A percentile compares a stretch with the other conserved stretches of the same genome.
phyloP scores from a whole-genome alignment of 495 filamentous ascomycete genomes.

The Daldinia bambusicola region DNA sequence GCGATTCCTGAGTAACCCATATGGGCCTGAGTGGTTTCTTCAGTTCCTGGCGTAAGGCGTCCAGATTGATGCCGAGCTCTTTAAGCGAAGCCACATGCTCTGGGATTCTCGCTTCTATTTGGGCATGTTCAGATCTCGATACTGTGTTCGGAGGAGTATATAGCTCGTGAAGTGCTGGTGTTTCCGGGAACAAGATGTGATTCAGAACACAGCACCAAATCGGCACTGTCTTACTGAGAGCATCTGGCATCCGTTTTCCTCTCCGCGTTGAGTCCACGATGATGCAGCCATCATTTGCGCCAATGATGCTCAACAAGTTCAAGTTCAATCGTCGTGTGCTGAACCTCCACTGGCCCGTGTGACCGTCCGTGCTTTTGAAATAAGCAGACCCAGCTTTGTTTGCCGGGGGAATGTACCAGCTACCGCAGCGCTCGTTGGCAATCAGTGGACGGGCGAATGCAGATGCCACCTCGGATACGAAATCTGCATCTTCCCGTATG shows the following conservation, averaged over 20 bases:
- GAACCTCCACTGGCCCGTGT: slow-evolving; percentile 89
- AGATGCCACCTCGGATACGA: slow-evolving; percentile 66
- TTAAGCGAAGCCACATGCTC: slow-evolving; percentile 71
- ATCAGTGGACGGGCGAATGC: slow-evolving; percentile 77
- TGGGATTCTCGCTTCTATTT: slow-evolving; percentile 75
- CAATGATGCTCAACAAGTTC: slow-evolving; percentile 74
- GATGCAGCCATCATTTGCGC: slow-evolving; percentile 77
- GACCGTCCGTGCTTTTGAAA: slow-evolving; percentile 98
- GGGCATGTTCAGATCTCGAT: slow-evolving; percentile 77
- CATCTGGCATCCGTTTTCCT: slow-evolving; percentile 94
- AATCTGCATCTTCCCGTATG: slow-evolving; percentile 73
- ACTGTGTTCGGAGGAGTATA: slow-evolving; percentile 74
- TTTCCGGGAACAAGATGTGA: slow-evolving; percentile 74
- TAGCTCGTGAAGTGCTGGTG: slow-evolving; percentile 60
- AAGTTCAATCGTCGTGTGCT: slow-evolving; percentile 85
- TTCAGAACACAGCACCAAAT: slow-evolving; percentile 93
- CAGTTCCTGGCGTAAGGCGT: slow-evolving; percentile 51
- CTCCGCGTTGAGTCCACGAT: slow-evolving; percentile 95
- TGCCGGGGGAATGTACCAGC: slow-evolving; percentile 87
- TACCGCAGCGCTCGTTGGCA: slow-evolving; percentile 92
- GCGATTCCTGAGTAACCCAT: slow-evolving; percentile 66
- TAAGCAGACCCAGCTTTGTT: slow-evolving; percentile 78
- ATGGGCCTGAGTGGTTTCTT: slow-evolving; percentile 69
- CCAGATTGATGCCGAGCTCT: slow-evolving; percentile 52
- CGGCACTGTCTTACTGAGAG: slow-evolving; percentile 90